Evolutionary conservation across 352 stramenopile genomes (phyloP), one percentile per base, ranked within the genome.

Genomic region (Phytopythium oedochilum): DNA sequence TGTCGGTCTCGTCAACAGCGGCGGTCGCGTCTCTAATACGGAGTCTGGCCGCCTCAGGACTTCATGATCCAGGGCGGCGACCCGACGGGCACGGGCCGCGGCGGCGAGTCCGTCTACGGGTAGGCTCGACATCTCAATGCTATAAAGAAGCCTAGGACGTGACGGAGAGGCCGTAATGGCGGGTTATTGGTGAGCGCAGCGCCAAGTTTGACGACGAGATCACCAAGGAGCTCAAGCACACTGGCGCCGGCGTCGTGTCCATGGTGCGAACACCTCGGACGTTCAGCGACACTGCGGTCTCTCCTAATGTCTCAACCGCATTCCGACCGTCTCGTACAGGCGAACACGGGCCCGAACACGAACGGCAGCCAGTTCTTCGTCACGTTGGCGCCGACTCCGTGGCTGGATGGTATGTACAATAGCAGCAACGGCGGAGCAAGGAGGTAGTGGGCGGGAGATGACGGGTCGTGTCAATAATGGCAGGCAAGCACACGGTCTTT

Each of bases 1-100:
- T 5, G 5, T 10, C 9, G 20, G 32, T 1, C 17, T 25, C 17
- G 20, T 25, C 29, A 14, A 38, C 0, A 38, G 26, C 28, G 26
- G 36, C 36, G 15, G 4, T 43, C 36, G n/a, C 15, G 36, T 22
- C n/a, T 43, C 36, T 7, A 8, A 12, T 7, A n/a, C 36, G 36
- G 14, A 6, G 5, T 17, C 25, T 25, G 17, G 14, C 43, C 32
- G 15, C 5, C 18, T 20, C 32, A 91, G 66, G 87, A 97, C 60
- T 98, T 98, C 68, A 98, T 98, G 92, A 96, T 98, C 54, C 95
- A 98, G 60, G 95, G 92, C 12, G 95, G 95, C 47, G 94, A 98
- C 61, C 94, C 94, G 0, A 98, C 93, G 18, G 94, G 92, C 42
- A 98, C 94, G 0, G 94, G 94, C 4, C 66, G 88, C 28, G 94